Evolutionary conservation across 768 basidiomycete species (phyloP).

Genomic region (Strobilomyces confusus): DNA sequence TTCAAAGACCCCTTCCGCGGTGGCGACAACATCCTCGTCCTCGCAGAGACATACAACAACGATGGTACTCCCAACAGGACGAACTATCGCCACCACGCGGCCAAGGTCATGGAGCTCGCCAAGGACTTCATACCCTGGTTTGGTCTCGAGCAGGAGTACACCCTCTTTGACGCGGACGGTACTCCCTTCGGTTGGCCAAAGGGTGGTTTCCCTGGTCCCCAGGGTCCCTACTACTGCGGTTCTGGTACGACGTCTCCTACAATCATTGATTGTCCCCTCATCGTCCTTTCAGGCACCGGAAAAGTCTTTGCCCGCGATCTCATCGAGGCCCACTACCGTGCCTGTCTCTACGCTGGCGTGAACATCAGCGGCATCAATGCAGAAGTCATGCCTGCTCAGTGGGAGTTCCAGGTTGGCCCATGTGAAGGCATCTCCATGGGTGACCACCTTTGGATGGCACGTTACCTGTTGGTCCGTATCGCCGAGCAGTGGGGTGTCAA

Average conservation of each 20-base stretch:
- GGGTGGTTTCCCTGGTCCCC: constrained; percentile 98
- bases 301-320: constrained; percentile 98
- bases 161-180: constrained; percentile 90
- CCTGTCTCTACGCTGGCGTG: constrained; percentile 91
- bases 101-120: constrained; percentile 93
- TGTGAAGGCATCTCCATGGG: constrained; percentile 98
- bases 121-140: constrained; percentile 88
- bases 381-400: constrained; percentile 99
- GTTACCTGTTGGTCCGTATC: constrained; percentile 91
- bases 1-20: constrained; percentile 99
- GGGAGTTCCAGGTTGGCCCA: constrained; percentile 99
- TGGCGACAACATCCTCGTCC: constrained; percentile 95
- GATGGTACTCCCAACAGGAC: constrained; percentile 97
- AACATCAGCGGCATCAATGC: constrained; percentile 99
- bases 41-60: constrained; percentile 97
- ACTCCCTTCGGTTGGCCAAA: constrained; percentile 94
- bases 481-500: constrained; percentile 98
- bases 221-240: constrained; percentile 99
- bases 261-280: constrained; percentile 2
- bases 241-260: constrained; percentile 54
- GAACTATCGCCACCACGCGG: constrained; percentile 91
- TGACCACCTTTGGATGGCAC: constrained; percentile 99
- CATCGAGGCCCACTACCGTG: constrained; percentile 98
- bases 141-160: constrained; percentile 99
- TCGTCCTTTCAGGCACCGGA: constrained; percentile 65